Percentiles rank a stretch among this genome's conserved stretches.
These are phyloP conservation scores for Acacia concinna DNA, from an alignment of 331 rosid genomes.

Conservation along the genomic window DNA sequence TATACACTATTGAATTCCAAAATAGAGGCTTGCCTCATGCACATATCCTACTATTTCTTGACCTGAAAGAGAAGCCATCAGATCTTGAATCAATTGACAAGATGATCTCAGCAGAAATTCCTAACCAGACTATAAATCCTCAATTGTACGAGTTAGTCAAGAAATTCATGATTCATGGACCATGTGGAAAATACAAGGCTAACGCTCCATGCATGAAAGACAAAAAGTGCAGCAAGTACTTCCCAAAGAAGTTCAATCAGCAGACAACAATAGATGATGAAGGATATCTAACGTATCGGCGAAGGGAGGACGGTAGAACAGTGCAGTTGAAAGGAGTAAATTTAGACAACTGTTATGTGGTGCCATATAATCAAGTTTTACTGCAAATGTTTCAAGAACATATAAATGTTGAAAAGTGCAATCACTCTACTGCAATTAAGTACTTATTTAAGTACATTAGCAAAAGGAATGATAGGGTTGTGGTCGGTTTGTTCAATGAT, in stretches of 20 bases:
- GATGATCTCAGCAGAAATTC: neutral
- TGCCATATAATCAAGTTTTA: neutral
- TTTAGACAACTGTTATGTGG: neutral
- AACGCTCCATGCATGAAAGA: neutral
- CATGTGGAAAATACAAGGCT: neutral
- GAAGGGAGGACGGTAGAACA: neutral
- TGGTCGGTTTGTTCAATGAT: neutral
- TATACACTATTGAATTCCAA: neutral
- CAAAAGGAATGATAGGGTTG: neutral
- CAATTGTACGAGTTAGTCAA: neutral
- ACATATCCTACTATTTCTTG: neutral
- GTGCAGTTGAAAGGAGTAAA: too few relatives aligned
- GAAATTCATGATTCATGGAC: neutral
- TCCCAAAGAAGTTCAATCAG: neutral
- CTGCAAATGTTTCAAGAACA: neutral
- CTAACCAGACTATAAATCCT: accelerated
- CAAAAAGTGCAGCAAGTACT: neutral
- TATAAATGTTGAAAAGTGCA: neutral
- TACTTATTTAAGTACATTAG: too few relatives aligned
- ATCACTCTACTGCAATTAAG: neutral
- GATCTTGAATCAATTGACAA: neutral
- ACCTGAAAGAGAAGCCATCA: neutral
- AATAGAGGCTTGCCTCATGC: neutral
- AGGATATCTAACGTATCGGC: neutral
- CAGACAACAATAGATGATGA: neutral